Evolutionary conservation across 805 yeast species (phyloP).

Genomic region (Candida pini): DNA sequence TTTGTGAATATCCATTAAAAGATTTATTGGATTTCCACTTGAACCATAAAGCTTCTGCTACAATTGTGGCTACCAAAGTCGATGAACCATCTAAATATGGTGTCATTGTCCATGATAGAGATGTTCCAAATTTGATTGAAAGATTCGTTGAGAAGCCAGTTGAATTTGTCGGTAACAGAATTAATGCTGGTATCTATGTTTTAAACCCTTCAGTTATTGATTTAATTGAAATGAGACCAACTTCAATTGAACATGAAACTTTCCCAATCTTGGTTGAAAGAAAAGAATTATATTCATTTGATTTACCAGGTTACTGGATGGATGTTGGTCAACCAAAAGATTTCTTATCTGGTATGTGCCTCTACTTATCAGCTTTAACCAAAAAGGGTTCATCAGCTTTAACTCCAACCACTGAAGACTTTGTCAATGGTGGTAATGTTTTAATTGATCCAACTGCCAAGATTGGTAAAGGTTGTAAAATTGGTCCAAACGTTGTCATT

Average conservation of each 20-base stretch:
- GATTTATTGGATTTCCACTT: constrained; percentile 91
- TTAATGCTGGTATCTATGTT: constrained; percentile 98
- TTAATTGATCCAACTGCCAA: constrained; percentile 92
- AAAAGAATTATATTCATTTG: constrained; percentile 87
- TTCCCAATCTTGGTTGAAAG: constrained; percentile 94
- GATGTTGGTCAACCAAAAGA: constrained; percentile 99
- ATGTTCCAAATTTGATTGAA: constrained; percentile 92
- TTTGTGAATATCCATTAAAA: constrained; percentile 95
- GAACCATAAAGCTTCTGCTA: constrained; percentile 95
- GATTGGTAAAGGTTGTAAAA: constrained; percentile 86
- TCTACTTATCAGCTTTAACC: constrained; percentile 81
- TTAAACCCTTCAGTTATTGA: constrained; percentile 97
- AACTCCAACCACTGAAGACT: constrained; percentile 54
- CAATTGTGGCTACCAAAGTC: constrained; percentile 98
- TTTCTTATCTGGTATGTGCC: constrained; percentile 91
- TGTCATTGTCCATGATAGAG: constrained; percentile 96
- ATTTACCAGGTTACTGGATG: constrained; percentile 99
- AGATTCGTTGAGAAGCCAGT: constrained; percentile 99
- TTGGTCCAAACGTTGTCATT: constrained; percentile 96
- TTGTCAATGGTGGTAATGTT: constrained; percentile 86
- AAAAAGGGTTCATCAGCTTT: constrained; percentile 72
- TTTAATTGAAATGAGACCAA: constrained; percentile 95
- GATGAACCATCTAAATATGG: constrained; percentile 99
- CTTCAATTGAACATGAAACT: constrained; percentile 98
- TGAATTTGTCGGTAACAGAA: constrained; percentile 99